Conservation (phyloP, 225 moss, liverwort and hornwort genomes). For the Bryoerythrophyllum caledonicum region DNA sequence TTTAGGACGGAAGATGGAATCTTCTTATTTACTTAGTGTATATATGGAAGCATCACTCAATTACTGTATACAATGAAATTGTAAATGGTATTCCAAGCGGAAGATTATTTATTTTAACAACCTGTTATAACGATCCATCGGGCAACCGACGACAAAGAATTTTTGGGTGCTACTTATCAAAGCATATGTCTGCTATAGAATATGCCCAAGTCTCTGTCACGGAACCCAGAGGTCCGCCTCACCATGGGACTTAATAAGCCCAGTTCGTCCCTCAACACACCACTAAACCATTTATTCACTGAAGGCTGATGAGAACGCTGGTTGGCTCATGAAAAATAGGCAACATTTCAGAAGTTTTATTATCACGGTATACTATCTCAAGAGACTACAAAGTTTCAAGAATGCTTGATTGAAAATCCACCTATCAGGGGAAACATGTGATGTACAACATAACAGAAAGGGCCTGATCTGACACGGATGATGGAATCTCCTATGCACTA, state of each 20-base stretch:
- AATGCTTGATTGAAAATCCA: conserved; percentile 13
- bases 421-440: neutral
- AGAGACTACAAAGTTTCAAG: neutral
- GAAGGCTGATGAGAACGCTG: neutral
- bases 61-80: neutral
- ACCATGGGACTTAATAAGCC: neutral
- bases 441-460: conserved; percentile 29
- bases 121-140: neutral
- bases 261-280: neutral
- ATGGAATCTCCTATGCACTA: neutral
- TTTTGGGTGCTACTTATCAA: neutral
- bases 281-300: too few relatives aligned
- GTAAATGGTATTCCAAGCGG: neutral
- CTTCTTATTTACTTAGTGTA: neutral
- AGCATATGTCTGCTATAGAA: too few relatives aligned
- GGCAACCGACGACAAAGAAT: neutral
- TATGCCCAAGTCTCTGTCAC: neutral
- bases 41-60: neutral
- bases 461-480: conserved; percentile 9
- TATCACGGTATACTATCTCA: neutral
- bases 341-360: neutral
- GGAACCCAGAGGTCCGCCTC: neutral
- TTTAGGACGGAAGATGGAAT: neutral
- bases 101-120: neutral
- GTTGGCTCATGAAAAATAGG: neutral